A percentile compares a stretch with the other conserved stretches of the same genome.
Evolutionary conservation across 2,329 filamentous ascomycete species (phyloP).

Genomic region (Juglanconis oblonga): DNA sequence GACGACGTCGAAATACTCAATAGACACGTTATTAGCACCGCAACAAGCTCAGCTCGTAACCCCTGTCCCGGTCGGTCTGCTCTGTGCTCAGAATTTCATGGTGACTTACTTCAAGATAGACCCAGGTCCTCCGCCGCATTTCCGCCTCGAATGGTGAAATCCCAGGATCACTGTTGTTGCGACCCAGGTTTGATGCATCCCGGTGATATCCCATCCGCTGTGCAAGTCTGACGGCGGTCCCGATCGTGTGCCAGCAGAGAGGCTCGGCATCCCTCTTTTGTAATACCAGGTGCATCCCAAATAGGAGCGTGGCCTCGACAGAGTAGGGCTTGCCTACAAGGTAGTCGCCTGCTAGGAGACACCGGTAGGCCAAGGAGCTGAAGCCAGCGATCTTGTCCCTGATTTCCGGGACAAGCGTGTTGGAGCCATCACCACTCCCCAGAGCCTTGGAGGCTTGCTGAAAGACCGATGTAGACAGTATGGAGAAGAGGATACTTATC

Average conservation of each 20-base stretch:
- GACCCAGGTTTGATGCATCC: constrained; percentile 39
- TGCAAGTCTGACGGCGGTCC: constrained; percentile 44
- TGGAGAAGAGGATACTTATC: constrained; percentile 49
- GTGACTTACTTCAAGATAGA: constrained; percentile 4
- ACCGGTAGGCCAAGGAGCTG: constrained; percentile 38
- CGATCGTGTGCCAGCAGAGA: constrained; percentile 44
- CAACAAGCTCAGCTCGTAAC: too few species aligned
- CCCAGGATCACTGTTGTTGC: constrained; percentile 20
- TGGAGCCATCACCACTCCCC: constrained; percentile 21
- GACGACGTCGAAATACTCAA: constrained; percentile 14
- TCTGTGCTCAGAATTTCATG: neutral
- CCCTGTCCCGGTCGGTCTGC: neutral
- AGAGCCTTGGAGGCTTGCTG: constrained; percentile 32
- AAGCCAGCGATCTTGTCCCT: constrained; percentile 25
- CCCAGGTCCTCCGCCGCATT: constrained; percentile 53
- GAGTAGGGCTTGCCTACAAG: constrained; percentile 42
- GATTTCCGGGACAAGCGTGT: constrained; percentile 25
- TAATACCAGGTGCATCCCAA: constrained; percentile 40
- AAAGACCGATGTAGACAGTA: constrained; percentile 39
- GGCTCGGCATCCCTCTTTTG: constrained; percentile 40
- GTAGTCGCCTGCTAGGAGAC: constrained; percentile 47
- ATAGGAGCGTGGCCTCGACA: constrained; percentile 48
- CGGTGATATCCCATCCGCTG: constrained; percentile 52
- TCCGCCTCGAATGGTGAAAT: constrained; percentile 48
- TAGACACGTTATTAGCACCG: neutral